Evolutionary conservation across 139 green algal genomes (phyloP), one percentile per base, ranked within the genome.

Genomic region (Haematococcus sp.): DNA sequence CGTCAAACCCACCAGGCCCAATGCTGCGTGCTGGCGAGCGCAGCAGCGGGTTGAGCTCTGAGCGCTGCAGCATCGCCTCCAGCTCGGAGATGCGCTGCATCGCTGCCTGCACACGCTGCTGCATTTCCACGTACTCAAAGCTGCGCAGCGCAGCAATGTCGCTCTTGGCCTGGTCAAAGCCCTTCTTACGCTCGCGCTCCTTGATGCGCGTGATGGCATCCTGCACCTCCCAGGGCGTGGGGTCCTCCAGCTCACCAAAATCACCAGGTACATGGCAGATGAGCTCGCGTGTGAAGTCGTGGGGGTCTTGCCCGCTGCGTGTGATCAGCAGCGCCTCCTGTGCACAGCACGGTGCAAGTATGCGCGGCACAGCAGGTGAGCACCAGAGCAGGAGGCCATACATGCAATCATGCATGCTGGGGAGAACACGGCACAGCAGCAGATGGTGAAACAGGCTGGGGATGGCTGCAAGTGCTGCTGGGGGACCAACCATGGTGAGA

Each of bases 221-320:
- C 73, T 83, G 78, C 52, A 89, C 81, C 79, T 89, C 84, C 84
- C 84, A 89, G 1, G 84, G 84, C 27, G 84, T 89, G 23, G 84
- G 80, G 52, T 87, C 81, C 78, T 89, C 84, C 69, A 89, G 76
- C 76, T 89, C 84, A 1, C 84, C 84, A 65, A 89, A 86, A 65
- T 89, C 84, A 2, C 79, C 80, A 2, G 32, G 56, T 0, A 81
- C 49, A 23, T 74, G 55, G 52, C 27, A 30, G 3, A 74, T 33
- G 40, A 52, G 17, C 74, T 86, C 79, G 5, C 78, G 75, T 20
- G 44, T 63, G 51, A 84, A 89, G 63, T 89, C 84, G 44, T 87
- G 78, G 5, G 79, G 60, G 64, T 86, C 78, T 3, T 54, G 60
- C 13, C 70, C 63, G 32, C 55, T 81, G 54, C 84, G 80, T 1